phyloP scores from a whole-genome alignment of 768 basidiomycete genomes.

The Russula sp. region DNA sequence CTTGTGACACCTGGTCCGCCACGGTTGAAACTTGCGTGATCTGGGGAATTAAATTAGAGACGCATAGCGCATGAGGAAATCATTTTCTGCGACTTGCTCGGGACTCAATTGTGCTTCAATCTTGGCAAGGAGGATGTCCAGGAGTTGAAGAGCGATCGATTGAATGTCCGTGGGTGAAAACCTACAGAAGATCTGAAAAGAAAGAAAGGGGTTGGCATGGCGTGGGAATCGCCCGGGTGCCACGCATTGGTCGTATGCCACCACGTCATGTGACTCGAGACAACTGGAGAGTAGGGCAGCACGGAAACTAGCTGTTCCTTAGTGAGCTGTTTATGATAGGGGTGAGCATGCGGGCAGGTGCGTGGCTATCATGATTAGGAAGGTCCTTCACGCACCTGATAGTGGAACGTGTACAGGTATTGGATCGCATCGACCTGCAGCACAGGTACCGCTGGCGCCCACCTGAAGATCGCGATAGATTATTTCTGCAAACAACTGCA shows the following conservation, averaged over 20 bases:
- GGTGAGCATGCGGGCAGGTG: too few species aligned
- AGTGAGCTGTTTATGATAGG: too few species aligned
- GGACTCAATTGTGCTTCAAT: too few species aligned
- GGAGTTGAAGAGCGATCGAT: slow-evolving; percentile 68
- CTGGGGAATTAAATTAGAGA: slow-evolving; percentile 14
- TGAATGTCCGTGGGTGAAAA: slow-evolving; percentile 63
- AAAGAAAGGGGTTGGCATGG: too few species aligned
- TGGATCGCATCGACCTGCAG: slow-evolving; percentile 95
- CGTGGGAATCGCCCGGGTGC: slow-evolving; percentile 61
- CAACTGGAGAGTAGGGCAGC: slow-evolving; percentile 28
- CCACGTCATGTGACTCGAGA: slow-evolving; percentile 78
- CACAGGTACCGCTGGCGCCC: slow-evolving; percentile 30
- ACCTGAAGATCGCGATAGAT: slow-evolving; percentile 84
- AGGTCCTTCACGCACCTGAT: slow-evolving; percentile 53
- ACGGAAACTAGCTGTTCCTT: too few species aligned
- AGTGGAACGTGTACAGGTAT: slow-evolving; percentile 89
- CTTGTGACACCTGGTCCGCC: slow-evolving; percentile 73
- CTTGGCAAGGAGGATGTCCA: slow-evolving; percentile 55
- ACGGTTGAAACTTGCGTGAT: not conserved
- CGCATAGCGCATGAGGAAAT: slow-evolving; percentile 95
- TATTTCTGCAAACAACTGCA: slow-evolving; percentile 91
- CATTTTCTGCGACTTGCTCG: slow-evolving; percentile 75
- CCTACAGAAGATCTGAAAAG: not conserved
- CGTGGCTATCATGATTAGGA: too few species aligned
- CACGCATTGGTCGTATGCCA: slow-evolving; percentile 90